These are phyloP conservation scores for Solanum dulcamara DNA, from an alignment of 257 asterid genomes.

Conservation along the genomic window DNA sequence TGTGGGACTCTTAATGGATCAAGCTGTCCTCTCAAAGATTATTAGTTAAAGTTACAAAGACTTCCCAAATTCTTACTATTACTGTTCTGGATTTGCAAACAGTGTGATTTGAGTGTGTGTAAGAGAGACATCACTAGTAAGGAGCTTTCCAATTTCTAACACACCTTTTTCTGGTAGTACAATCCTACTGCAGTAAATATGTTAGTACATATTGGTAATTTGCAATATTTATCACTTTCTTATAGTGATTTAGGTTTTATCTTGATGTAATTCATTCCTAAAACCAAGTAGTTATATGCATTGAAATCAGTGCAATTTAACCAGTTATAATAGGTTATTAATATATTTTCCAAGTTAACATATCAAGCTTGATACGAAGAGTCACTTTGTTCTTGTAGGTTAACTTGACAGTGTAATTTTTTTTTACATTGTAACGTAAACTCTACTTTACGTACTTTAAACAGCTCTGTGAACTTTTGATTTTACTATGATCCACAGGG, in stretches of 20 bases:
- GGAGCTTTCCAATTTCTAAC: background rate
- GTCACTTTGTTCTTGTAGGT: background rate
- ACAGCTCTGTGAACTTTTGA: background rate
- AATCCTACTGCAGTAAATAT: background rate
- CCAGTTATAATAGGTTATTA: too few species aligned
- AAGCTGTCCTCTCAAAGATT: background rate
- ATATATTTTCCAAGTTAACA: background rate
- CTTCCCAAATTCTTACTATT: background rate
- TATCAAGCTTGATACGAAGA: background rate
- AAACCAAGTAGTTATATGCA: background rate
- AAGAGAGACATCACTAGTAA: background rate
- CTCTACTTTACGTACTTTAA: background rate
- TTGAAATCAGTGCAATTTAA: background rate
- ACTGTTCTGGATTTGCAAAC: background rate
- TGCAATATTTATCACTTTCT: background rate
- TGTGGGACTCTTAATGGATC: background rate
- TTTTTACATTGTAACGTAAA: background rate
- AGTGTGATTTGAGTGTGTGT: background rate
- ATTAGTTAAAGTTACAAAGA: background rate
- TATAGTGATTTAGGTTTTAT: background rate
- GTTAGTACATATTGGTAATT: background rate
- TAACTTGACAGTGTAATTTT: background rate
- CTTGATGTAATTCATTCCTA: background rate
- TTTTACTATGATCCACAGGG: slow-evolving; percentile 7
- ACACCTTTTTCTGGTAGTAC: background rate